Evolutionary conservation across 164 flowering plant species (phyloP).

Genomic region (Pachysandra terminalis): DNA sequence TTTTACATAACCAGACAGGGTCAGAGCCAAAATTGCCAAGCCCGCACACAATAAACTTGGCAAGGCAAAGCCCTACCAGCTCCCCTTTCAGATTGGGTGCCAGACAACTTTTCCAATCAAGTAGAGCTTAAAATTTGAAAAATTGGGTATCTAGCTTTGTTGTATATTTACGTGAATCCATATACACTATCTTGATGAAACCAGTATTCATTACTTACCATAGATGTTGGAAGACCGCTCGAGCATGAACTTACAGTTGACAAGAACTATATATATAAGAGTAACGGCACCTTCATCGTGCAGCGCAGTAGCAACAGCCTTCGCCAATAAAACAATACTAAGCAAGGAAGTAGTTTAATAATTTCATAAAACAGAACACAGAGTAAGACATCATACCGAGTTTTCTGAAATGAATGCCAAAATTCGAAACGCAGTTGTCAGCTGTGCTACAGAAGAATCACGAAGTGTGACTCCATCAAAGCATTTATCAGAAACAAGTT

Average conservation of each 20-base stretch:
- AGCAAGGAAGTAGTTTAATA: conserved; percentile 3
- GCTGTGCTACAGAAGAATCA: conserved; percentile 79
- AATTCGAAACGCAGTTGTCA: conserved; percentile 87
- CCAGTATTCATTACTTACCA: conserved; percentile 42
- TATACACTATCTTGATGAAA: too few relatives aligned
- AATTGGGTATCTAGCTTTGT: too few relatives aligned
- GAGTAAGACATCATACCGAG: conserved; percentile 44
- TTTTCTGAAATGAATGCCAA: conserved; percentile 92
- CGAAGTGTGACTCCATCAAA: conserved; percentile 84
- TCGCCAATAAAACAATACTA: conserved; percentile 20
- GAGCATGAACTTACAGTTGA: conserved; percentile 85
- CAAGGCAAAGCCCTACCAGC: too few relatives aligned
- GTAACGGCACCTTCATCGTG: conserved; percentile 89
- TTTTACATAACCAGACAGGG: too few relatives aligned
- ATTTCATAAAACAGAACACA: background rate
- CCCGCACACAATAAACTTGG: too few relatives aligned
- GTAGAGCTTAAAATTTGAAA: too few relatives aligned
- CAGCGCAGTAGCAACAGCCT: conserved; percentile 85
- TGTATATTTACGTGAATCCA: too few relatives aligned
- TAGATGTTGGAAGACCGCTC: conserved; percentile 87
- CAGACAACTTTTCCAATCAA: too few relatives aligned
- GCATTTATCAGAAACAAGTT: conserved; percentile 69
- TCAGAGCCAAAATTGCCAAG: too few relatives aligned
- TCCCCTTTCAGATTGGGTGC: too few relatives aligned
- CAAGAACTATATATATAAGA: conserved; percentile 64